phyloP scores from a whole-genome alignment of 345 rosid genomes.

The Eucalyptus coolabah region DNA sequence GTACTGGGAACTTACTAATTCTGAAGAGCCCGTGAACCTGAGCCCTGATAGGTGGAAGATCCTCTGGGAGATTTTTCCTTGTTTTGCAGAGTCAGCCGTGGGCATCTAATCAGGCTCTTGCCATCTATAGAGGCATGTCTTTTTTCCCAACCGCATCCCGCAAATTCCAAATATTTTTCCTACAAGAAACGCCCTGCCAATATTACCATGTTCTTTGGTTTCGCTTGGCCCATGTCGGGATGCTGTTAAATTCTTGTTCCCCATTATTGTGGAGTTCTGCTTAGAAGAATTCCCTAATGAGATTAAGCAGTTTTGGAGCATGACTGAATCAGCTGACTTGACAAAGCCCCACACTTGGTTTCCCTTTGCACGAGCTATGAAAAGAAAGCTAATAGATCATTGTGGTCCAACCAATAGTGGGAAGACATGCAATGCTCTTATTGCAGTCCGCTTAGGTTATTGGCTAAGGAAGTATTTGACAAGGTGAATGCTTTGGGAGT shows the following conservation, averaged over 20 bases:
- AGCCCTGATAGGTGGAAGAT: conserved; percentile 23
- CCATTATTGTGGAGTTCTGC: conserved; percentile 76
- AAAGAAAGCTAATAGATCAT: conserved; percentile 73
- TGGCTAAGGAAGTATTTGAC: conserved; percentile 98
- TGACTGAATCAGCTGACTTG: conserved; percentile 67
- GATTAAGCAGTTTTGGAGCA: conserved; percentile 44
- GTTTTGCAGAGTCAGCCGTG: conserved; percentile 49
- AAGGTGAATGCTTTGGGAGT: conserved; percentile 76
- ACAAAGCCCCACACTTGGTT: conserved; percentile 91
- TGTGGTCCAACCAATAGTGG: conserved; percentile 98
- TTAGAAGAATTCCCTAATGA: conserved; percentile 61
- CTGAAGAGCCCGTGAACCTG: conserved; percentile 19
- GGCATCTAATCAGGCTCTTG: conserved; percentile 86
- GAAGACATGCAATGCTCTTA: conserved; percentile 84
- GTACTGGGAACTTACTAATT: conserved; percentile 34
- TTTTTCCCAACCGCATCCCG: conserved; percentile 77
- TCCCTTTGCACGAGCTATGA: conserved; percentile 89
- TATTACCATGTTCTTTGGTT: conserved; percentile 20
- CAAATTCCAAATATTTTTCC: conserved; percentile 42
- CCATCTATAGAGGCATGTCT: conserved; percentile 62
- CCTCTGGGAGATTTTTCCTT: conserved; percentile 30
- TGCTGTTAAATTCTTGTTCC: conserved; percentile 70
- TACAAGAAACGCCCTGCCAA: conserved; percentile 32
- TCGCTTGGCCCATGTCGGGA: conserved; percentile 56
- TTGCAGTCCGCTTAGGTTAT: conserved; percentile 83